These are phyloP conservation scores for Exophiala mesophila DNA, from an alignment of 2,329 filamentous ascomycete species.

Conservation along the genomic window DNA sequence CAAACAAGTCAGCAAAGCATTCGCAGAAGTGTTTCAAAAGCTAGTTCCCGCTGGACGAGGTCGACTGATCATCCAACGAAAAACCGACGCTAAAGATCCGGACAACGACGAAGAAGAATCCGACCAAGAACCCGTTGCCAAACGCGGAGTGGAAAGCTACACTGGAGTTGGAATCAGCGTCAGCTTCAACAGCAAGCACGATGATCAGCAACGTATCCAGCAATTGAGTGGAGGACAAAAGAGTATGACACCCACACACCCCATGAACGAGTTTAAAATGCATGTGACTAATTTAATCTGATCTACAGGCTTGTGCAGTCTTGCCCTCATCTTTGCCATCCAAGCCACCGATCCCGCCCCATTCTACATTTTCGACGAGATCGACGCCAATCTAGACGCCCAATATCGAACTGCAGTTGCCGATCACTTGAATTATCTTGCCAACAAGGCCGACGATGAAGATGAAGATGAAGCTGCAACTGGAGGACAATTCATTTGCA, in stretches of 20 bases:
- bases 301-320: conserved; percentile 72
- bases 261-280: no score
- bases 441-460: conserved; percentile 55
- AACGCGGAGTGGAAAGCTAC: conserved; percentile 78
- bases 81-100: conserved; percentile 64
- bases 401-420: conserved; percentile 97
- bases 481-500: conserved; percentile 87
- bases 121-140: conserved; percentile 54
- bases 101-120: conserved; percentile 63
- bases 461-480: conserved; percentile 32
- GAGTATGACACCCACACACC: conserved; percentile 56
- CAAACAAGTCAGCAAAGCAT: conserved; percentile 93
- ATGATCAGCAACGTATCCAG: conserved; percentile 96
- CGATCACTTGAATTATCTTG: conserved; percentile 75
- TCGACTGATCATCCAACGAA: conserved; percentile 84
- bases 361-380: conserved; percentile 99
- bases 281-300: no score
- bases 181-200: conserved; percentile 97
- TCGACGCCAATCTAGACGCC: conserved; percentile 95
- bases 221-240: conserved; percentile 97
- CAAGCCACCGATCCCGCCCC: conserved; percentile 95
- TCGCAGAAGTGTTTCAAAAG: conserved; percentile 87
- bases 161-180: conserved; percentile 94
- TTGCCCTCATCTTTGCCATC: conserved; percentile 98
- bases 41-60: conserved; percentile 92